Base-by-base conservation (phyloP, 2,329 filamentous ascomycete genomes). In the Dactylellina sp. region DNA sequence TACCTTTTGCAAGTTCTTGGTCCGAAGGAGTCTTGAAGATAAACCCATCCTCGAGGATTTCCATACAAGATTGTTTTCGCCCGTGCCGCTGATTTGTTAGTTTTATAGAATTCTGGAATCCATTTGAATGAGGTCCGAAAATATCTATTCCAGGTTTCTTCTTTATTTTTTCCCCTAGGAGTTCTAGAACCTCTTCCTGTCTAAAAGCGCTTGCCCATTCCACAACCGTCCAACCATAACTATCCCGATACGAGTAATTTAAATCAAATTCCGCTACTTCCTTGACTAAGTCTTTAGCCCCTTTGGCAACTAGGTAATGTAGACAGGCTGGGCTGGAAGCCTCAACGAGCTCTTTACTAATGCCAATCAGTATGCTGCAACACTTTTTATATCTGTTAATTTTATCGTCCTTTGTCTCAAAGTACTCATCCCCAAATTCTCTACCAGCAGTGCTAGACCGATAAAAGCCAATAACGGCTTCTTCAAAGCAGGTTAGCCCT, bases 271-370 rank as follows among this genome's bases (percentile, higher is more conserved):
- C 35, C 59, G 42, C 22, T 20, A 63, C 28, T 16, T 49, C 14
- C 44, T n/a, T 53, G 24, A 63, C 20, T 1, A 63, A 39, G 24
- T 28, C 46, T 2, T 25, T 37, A 7, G 46, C 59, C 14, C 46
- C 47, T 16, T 53, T 63, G 2, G 46, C 59, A 18, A 63, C 59
- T 7, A 63, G 24, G 22, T 63, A 63, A 53, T 63, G 59, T 7
- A 63, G 14, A n/a, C 25, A 14, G n/a, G 59, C 46, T 0, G 59
- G 59, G n/a, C 47, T 63, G 14, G 59, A 63, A 12, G 59, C 39
- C 32, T 53, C 28, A 32, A 63, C 59, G 20, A 63, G 28, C 59
- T 63, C 28, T 24, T 28, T 25, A 42, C 35, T 53, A 7, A 32
- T 28, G 12, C 42, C 35, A 2, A 63, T 2, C 16, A 63, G 35